These are phyloP conservation scores for Tulasnella sp. DNA, from an alignment of 768 basidiomycete species.

Conservation along the genomic window DNA sequence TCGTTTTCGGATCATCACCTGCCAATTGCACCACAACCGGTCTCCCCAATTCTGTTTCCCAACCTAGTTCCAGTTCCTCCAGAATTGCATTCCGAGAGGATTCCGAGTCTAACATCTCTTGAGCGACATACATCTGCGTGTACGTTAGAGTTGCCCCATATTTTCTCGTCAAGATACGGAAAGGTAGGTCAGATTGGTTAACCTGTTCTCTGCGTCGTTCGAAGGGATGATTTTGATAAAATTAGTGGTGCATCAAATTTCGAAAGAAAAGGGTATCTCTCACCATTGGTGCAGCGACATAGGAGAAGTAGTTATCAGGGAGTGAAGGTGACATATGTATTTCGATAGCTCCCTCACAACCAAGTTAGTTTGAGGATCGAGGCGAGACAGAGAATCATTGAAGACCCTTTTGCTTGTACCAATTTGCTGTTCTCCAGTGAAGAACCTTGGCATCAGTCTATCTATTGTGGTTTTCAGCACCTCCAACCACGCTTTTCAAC, in stretches of 20 bases:
- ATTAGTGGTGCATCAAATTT: not conserved
- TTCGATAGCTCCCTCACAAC: not conserved
- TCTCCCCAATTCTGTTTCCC: conserved; percentile 22
- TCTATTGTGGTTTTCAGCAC: too few species aligned
- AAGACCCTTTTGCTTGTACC: too few species aligned
- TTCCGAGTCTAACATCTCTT: conserved; percentile 45
- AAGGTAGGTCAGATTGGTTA: conserved; percentile 66
- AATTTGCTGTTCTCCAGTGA: too few species aligned
- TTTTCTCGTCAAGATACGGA: conserved; percentile 45
- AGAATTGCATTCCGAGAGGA: conserved; percentile 53
- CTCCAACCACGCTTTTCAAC: too few species aligned
- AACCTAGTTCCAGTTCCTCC: conserved; percentile 36
- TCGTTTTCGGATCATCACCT: conserved; percentile 50
- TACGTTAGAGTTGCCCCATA: conserved; percentile 57
- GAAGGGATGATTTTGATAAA: not conserved
- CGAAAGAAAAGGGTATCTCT: not conserved
- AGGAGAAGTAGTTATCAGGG: not conserved
- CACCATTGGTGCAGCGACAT: conserved; percentile 6
- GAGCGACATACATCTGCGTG: conserved; percentile 64
- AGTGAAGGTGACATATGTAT: not conserved
- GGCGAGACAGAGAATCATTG: not conserved
- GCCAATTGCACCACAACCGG: conserved; percentile 63
- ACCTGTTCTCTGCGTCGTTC: too few species aligned
- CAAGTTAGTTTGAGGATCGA: not conserved
- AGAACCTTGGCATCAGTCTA: too few species aligned